Evolutionary conservation across 2,329 filamentous ascomycete species (phyloP), one percentile per base, ranked within the genome.

Genomic region (Fusarium nanum): DNA sequence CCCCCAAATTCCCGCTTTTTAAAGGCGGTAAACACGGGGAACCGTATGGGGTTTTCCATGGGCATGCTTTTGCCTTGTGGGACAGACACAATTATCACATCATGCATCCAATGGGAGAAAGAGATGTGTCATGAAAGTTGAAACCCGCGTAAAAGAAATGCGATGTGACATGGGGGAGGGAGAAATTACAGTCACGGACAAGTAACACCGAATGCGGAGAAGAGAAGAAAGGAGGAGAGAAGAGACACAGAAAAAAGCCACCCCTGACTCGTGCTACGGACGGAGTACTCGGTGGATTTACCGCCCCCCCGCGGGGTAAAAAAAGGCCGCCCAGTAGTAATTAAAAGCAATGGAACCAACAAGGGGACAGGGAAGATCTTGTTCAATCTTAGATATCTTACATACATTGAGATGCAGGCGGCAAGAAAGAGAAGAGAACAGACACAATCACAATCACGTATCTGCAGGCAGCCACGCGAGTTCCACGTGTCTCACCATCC

Each of bases 401-500:
- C 32, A 27, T 27, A 27, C 49, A 52, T 41, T 9, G 32, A 52
- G 12, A 50, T 50, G 30, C 12, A 20, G 48, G 37, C n/a, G 20
- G 6, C 13, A 60, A 44, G 32, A 52, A 23, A 46, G 20, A 50
- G 20, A 18, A 20, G 9, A 30, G 22, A 46, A 25, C n/a, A 34
- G 11, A 25, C 32, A 25, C 22, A 37, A 34, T 6, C 30, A 34
- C 22, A 37, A 50, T 7, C 30, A 34, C 22, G 47, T 50, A 50
- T 50, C 8, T 37, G 7, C 45, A 40, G 49, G 7, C 45, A 40
- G 49, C 60, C 59, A 64, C 60, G 59, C 37, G 59, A 23, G 9
- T 45, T 64, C 59, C 60, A 57, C 59, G 59, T 57, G 60, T 64
- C 49, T 52, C 49, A 28, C 23, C 18, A 27, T 28, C 18, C 30